phyloP scores from a whole-genome alignment of 1,284 basidiomycete genomes.

The Earliella scabrosa region DNA sequence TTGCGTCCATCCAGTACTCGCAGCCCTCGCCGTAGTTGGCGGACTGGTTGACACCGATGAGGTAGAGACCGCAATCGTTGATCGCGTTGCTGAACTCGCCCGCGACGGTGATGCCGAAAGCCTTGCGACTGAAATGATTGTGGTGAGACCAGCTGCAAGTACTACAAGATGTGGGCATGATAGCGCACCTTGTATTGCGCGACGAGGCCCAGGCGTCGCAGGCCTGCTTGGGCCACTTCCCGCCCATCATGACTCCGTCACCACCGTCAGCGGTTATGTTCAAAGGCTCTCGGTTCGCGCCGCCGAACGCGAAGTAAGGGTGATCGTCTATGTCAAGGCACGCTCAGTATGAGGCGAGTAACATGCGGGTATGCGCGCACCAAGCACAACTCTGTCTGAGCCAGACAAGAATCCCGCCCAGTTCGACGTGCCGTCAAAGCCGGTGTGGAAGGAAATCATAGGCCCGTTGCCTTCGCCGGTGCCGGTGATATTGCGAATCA shows the following conservation, averaged over 20 bases:
- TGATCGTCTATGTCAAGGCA: too few species aligned
- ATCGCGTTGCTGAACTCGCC: conserved; percentile 54
- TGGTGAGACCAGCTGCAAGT: not conserved
- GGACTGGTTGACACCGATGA: conserved; percentile 45
- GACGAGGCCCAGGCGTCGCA: conserved; percentile 56
- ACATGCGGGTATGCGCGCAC: too few species aligned
- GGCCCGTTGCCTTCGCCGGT: conserved; percentile 59
- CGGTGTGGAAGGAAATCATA: conserved; percentile 58
- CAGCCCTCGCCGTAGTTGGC: conserved; percentile 62
- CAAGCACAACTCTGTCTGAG: conserved; percentile 59
- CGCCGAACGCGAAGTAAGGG: conserved; percentile 48
- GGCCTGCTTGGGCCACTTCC: conserved; percentile 33
- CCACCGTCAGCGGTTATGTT: conserved; percentile 36
- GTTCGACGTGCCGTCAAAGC: conserved; percentile 33
- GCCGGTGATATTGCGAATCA: conserved; percentile 61
- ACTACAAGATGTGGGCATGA: not conserved
- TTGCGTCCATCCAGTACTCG: conserved; percentile 58
- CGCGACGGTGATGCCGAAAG: conserved; percentile 52
- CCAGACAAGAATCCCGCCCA: conserved; percentile 59
- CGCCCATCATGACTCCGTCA: conserved; percentile 33
- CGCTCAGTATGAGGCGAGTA: too few species aligned
- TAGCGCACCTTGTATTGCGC: not conserved
- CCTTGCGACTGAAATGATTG: conserved; percentile 43
- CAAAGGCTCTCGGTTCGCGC: conserved; percentile 39
- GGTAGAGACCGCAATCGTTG: conserved; percentile 53